These are phyloP conservation scores for Wickerhamiella pararugosa DNA, from an alignment of 1,139 yeast species.

Conservation along the genomic window DNA sequence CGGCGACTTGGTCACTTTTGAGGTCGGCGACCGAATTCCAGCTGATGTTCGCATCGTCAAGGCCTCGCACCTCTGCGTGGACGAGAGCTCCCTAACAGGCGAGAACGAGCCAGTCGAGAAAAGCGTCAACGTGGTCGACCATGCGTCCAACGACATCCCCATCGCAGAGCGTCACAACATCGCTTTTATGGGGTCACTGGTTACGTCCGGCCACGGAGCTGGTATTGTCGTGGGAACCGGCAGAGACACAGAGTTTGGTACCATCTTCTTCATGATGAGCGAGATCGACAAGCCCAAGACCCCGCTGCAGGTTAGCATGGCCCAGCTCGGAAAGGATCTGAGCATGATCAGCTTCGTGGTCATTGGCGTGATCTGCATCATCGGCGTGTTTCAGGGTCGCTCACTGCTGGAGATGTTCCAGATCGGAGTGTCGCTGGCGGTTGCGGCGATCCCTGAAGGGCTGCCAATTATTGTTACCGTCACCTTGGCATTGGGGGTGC, in stretches of 20 bases:
- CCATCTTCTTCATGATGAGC: conserved; percentile 80
- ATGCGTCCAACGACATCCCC: conserved; percentile 28
- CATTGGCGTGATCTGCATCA: conserved; percentile 71
- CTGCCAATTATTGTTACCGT: conserved; percentile 94
- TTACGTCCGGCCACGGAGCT: conserved; percentile 82
- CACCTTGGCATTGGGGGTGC: conserved; percentile 84
- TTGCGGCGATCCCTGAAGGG: conserved; percentile 97
- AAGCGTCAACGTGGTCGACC: conserved; percentile 19
- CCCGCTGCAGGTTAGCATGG: conserved; percentile 90
- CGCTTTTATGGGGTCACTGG: conserved; percentile 93
- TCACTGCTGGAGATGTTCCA: conserved; percentile 96
- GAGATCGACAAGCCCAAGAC: conserved; percentile 91
- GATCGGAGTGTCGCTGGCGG: conserved; percentile 88
- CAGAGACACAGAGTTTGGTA: conserved; percentile 75
- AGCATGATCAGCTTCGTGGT: conserved; percentile 69
- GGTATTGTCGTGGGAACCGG: conserved; percentile 93
- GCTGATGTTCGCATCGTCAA: conserved; percentile 77
- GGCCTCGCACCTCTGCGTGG: conserved; percentile 65
- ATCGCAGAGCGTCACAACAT: conserved; percentile 56
- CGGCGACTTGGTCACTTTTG: conserved; percentile 78
- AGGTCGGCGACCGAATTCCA: conserved; percentile 89
- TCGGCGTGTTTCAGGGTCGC: conserved; percentile 82
- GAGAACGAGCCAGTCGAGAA: conserved; percentile 80
- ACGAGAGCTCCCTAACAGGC: conserved; percentile 88
- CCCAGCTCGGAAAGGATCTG: conserved; percentile 77